These are phyloP conservation scores for Colletotrichum camelliae DNA, from an alignment of 2,329 filamentous ascomycete genomes.

Conservation along the genomic window DNA sequence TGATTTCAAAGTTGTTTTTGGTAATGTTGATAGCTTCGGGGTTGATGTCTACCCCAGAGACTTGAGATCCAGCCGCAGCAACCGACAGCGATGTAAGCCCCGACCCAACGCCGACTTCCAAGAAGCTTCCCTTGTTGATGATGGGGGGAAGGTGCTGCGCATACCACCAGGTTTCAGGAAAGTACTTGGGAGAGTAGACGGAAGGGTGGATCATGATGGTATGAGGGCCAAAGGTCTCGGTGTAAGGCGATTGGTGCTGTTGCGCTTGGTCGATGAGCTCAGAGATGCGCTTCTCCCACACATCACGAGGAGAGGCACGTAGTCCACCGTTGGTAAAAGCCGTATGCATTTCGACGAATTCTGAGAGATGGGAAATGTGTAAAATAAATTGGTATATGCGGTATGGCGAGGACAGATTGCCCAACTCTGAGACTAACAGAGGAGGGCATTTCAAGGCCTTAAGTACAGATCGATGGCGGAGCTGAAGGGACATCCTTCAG, in stretches of 20 bases:
- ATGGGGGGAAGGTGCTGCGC: not conserved
- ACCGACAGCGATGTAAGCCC: not conserved
- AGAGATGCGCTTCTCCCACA: not conserved
- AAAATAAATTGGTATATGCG: not conserved
- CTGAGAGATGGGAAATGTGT: fast-evolving
- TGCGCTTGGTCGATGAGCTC: not conserved
- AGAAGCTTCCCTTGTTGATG: not conserved
- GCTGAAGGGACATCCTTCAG: not conserved
- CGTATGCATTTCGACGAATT: not conserved
- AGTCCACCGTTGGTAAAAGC: not conserved
- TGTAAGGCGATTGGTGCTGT: not conserved
- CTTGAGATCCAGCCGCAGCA: not conserved
- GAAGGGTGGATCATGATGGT: not conserved
- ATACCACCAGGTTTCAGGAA: not conserved
- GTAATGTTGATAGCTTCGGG: not conserved
- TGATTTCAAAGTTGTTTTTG: not conserved
- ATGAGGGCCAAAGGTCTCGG: not conserved
- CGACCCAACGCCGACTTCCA: not conserved
- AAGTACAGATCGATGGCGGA: not conserved
- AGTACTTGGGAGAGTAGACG: not conserved
- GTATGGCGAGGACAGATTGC: not conserved
- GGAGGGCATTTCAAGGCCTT: not conserved
- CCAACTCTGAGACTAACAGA: not conserved
- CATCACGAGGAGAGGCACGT: not conserved
- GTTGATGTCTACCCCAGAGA: not conserved